Conservation (phyloP, 2,329 filamentous ascomycete species). For the Cordyceps farinosa region DNA sequence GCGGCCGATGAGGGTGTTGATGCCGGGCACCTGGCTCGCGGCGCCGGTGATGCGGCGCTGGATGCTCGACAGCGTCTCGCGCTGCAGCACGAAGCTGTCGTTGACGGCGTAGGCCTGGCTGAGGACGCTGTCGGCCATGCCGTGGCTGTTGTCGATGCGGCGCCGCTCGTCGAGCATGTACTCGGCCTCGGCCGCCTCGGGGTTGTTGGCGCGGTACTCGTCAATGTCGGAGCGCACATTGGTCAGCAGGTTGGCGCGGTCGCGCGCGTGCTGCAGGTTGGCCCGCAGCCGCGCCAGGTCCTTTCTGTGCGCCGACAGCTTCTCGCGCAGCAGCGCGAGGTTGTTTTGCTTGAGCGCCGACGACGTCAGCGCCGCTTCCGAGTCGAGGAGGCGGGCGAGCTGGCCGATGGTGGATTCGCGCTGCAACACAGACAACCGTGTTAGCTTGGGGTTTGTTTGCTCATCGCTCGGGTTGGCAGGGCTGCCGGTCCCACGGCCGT, state of each 20-base stretch:
- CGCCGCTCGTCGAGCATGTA: slow-evolving; percentile 93
- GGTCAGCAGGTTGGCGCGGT: slow-evolving; percentile 83
- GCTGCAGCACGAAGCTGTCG: slow-evolving; percentile 81
- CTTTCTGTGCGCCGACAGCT: slow-evolving; percentile 79
- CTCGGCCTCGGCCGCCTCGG: slow-evolving; percentile 81
- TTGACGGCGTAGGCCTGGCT: slow-evolving; percentile 96
- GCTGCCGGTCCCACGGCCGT: background rate
- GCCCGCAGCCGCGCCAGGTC: slow-evolving; percentile 74
- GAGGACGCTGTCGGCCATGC: slow-evolving; percentile 82
- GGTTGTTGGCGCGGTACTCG: slow-evolving; percentile 79
- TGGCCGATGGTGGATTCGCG: slow-evolving; percentile 78
- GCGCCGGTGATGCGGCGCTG: slow-evolving; percentile 86
- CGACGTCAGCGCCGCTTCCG: slow-evolving; percentile 78
- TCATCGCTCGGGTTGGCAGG: background rate
- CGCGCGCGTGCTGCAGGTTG: slow-evolving; percentile 71
- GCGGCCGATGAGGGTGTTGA: slow-evolving; percentile 86
- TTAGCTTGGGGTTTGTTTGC: background rate
- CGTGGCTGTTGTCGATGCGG: slow-evolving; percentile 84
- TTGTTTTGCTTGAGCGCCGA: slow-evolving; percentile 98
- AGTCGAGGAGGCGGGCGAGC: slow-evolving; percentile 85
- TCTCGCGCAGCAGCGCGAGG: slow-evolving; percentile 83
- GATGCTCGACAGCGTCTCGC: slow-evolving; percentile 83
- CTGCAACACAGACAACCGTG: slow-evolving; percentile 41
- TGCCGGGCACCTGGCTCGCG: slow-evolving; percentile 85
- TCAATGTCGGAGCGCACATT: slow-evolving; percentile 91